These are phyloP conservation scores for Breynia disticha DNA, from an alignment of 441 rosid genomes.

Conservation along the genomic window DNA sequence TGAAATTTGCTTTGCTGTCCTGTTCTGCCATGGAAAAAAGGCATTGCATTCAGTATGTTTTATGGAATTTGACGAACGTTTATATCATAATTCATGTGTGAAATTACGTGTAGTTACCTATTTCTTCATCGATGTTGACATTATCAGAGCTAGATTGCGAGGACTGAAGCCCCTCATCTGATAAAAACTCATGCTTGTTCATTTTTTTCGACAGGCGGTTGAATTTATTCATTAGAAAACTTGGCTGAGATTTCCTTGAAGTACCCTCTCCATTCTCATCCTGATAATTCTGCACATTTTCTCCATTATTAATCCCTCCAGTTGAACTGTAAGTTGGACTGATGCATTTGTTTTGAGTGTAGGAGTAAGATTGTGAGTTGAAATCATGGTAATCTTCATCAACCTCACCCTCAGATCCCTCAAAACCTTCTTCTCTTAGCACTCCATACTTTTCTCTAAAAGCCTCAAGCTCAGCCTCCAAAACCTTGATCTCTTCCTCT, in stretches of 20 bases:
- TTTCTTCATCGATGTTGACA: conserved; percentile 15
- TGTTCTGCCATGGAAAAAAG: conserved; percentile 12
- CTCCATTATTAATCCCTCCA: conserved; percentile 19
- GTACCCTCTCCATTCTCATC: conserved; percentile 12
- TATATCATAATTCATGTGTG: no score
- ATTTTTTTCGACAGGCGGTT: conserved; percentile 13
- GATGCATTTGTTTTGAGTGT: conserved; percentile 13
- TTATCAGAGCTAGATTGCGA: conserved; percentile 17
- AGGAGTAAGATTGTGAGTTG: conserved; percentile 17
- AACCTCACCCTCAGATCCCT: conserved; percentile 20
- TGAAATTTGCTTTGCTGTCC: conserved; percentile 17
- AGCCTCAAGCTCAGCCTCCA: conserved; percentile 57
- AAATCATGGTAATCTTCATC: conserved; percentile 25
- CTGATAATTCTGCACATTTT: conserved; percentile 5
- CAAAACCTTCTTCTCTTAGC: conserved; percentile 31
- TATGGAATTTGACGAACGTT: no score
- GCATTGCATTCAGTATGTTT: not conserved
- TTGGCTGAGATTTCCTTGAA: conserved; percentile 10
- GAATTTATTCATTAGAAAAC: conserved; percentile 8
- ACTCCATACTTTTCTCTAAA: conserved; percentile 49
- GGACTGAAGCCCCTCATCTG: conserved; percentile 19
- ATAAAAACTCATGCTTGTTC: conserved; percentile 17
- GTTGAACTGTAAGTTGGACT: conserved; percentile 16
- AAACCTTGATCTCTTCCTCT: conserved; percentile 50
- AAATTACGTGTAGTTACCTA: conserved; percentile 17